Conservation (phyloP, 169 alveolate species). For the Babesia microti region DNA sequence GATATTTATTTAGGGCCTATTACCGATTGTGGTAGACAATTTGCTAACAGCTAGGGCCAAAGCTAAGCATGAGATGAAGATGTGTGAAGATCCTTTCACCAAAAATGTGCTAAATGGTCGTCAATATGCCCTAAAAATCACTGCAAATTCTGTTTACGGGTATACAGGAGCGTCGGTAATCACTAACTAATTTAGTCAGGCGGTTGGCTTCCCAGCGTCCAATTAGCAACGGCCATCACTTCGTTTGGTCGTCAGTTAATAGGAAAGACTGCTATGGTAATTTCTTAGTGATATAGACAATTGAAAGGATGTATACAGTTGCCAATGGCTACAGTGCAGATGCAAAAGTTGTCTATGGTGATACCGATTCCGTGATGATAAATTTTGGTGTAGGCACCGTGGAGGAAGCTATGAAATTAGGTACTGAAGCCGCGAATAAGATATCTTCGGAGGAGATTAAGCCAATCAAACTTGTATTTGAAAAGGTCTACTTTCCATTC, state of each 20-base stretch:
- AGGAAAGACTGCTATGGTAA: conserved; percentile 39
- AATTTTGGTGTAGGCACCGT: conserved; percentile 82
- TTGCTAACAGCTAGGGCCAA: conserved; percentile 89
- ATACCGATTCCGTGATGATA: conserved; percentile 99
- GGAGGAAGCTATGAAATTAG: conserved; percentile 84
- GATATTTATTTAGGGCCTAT: conserved; percentile 78
- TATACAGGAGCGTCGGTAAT: conserved; percentile 93
- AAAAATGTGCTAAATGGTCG: conserved; percentile 96
- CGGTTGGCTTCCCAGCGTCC: conserved; percentile 94
- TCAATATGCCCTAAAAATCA: conserved; percentile 92
- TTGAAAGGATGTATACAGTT: conserved; percentile 65
- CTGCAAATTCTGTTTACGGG: conserved; percentile 99
- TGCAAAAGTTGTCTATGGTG: conserved; percentile 92
- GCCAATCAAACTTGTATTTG: conserved; percentile 95
- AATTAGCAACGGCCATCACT: conserved; percentile 89
- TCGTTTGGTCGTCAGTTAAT: conserved; percentile 95
- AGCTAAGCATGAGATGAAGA: conserved; percentile 82
- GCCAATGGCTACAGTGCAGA: conserved; percentile 82
- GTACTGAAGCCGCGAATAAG: conserved; percentile 83
- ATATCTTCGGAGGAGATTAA: conserved; percentile 74
- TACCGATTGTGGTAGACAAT: conserved; percentile 94
- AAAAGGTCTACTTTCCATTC: conserved; percentile 94
- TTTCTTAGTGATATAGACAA: conserved; percentile 7
- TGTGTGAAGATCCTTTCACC: conserved; percentile 81
- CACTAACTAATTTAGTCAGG: conserved; percentile 42